phyloP scores from a whole-genome alignment of 495 filamentous ascomycete species.

The Lophiostoma macrostomum region DNA sequence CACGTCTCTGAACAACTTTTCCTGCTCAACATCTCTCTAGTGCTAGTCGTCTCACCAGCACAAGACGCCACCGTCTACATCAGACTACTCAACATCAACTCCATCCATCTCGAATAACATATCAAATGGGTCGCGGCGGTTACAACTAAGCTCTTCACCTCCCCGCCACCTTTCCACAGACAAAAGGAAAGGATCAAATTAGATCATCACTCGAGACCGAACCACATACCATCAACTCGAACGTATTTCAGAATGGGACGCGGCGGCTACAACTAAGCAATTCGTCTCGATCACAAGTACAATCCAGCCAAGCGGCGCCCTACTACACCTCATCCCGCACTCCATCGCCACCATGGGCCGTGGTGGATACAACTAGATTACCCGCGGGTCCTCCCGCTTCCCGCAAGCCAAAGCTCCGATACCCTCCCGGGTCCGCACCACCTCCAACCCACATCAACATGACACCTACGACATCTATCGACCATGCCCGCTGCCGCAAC shows the following conservation, averaged over 20 bases:
- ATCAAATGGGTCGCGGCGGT: slow-evolving; percentile 52
- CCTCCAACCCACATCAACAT: slow-evolving; percentile 1
- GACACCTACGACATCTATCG: not conserved
- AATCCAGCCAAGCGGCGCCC: slow-evolving; percentile 16
- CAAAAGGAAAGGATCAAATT: not conserved
- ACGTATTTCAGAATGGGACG: slow-evolving; percentile 27
- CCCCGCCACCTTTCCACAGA: not conserved
- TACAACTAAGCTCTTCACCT: slow-evolving; percentile 45
- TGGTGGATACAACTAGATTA: slow-evolving; percentile 54
- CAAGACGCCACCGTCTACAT: not conserved
- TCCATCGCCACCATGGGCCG: slow-evolving; percentile 47
- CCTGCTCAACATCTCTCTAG: not conserved
- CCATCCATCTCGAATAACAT: slow-evolving; percentile 2
- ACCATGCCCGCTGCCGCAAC: not conserved
- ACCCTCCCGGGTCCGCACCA: slow-evolving; percentile 8
- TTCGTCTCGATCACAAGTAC: slow-evolving; percentile 5
- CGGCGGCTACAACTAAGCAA: slow-evolving; percentile 35
- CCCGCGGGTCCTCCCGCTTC: not conserved
- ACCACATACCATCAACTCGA: not conserved
- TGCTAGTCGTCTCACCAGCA: not conserved
- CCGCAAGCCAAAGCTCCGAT: not conserved
- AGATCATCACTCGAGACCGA: too few species aligned
- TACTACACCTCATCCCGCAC: not conserved
- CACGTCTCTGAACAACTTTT: not conserved
- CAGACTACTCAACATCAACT: not conserved